Evolutionary conservation across 371 early-diverging fungal species (phyloP).

Genomic region (Mortierella sp.): DNA sequence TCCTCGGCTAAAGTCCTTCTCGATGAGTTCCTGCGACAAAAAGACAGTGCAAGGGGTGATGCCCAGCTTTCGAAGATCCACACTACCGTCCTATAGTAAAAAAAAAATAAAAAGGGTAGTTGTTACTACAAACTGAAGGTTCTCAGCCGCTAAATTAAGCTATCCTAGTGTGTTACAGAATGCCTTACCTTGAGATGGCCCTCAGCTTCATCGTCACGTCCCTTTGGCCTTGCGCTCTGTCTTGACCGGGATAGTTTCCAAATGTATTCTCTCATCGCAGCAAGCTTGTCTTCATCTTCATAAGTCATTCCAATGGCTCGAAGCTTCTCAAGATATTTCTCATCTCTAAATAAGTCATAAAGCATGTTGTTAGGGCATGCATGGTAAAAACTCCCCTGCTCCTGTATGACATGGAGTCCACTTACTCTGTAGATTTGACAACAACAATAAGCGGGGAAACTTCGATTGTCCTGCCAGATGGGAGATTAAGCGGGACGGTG

Average conservation of each 20-base stretch:
- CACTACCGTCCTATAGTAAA: slow-evolving; percentile 51
- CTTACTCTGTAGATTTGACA: slow-evolving; percentile 64
- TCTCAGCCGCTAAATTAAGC: too few species aligned
- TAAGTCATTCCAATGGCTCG: slow-evolving; percentile 79
- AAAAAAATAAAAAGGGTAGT: neutral
- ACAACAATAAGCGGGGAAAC: slow-evolving; percentile 43
- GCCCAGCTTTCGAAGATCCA: slow-evolving; percentile 68
- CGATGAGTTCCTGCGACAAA: slow-evolving; percentile 60
- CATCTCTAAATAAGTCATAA: slow-evolving; percentile 57
- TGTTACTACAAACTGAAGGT: too few species aligned
- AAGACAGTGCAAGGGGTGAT: slow-evolving; percentile 82
- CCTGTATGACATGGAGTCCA: too few species aligned
- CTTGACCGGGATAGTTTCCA: slow-evolving; percentile 75
- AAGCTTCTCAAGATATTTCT: slow-evolving; percentile 64
- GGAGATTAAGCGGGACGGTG: slow-evolving; percentile 34
- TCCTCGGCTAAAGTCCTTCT: slow-evolving; percentile 34
- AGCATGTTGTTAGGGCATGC: neutral
- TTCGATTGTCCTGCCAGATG: slow-evolving; percentile 32
- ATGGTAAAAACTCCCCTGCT: neutral
- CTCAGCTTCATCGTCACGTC: slow-evolving; percentile 27
- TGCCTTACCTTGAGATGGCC: slow-evolving; percentile 42
- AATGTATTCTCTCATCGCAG: slow-evolving; percentile 80
- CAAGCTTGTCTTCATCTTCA: slow-evolving; percentile 81
- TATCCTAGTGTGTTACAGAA: too few species aligned
- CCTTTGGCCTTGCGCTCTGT: slow-evolving; percentile 54